Conservation (phyloP, 441 rosid genomes). For the Theobroma grandiflorum region DNA sequence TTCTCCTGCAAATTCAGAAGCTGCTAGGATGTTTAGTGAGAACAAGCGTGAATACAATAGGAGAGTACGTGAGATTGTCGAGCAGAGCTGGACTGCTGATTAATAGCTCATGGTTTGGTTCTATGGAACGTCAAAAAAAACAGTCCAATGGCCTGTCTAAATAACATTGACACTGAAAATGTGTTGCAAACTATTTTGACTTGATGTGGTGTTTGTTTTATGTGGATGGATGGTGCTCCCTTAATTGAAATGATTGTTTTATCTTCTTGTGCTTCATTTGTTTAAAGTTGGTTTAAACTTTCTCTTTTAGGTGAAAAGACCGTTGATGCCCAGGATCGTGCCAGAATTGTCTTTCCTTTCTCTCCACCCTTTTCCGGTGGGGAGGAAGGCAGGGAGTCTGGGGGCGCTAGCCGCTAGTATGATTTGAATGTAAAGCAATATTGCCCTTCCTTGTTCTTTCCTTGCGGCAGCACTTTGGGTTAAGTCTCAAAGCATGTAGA, state of each 20-base stretch:
- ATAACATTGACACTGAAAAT: conserved; percentile 33
- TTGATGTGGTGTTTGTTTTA: conserved; percentile 36
- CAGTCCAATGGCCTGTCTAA: conserved; percentile 29
- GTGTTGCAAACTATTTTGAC: conserved; percentile 28
- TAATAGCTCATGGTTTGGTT: conserved; percentile 32
- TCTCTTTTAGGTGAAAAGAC: background rate
- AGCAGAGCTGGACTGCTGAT: conserved; percentile 86
- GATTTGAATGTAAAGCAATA: too few relatives aligned
- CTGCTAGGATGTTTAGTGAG: conserved; percentile 75
- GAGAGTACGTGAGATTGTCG: conserved; percentile 75
- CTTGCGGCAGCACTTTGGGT: too few relatives aligned
- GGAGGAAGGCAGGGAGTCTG: too few relatives aligned
- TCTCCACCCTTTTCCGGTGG: too few relatives aligned
- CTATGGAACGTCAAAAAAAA: conserved; percentile 27
- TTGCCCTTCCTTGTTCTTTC: too few relatives aligned
- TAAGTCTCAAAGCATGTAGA: background rate
- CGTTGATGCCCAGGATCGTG: background rate
- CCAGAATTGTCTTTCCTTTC: too few relatives aligned
- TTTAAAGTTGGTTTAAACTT: background rate
- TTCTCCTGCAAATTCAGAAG: conserved; percentile 80
- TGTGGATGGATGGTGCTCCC: conserved; percentile 35
- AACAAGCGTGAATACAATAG: conserved; percentile 81
- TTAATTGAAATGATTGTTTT: conserved; percentile 26
- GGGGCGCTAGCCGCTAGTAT: too few relatives aligned
- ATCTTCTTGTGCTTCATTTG: background rate